A percentile compares a stretch with the other conserved stretches of the same genome.
These are phyloP conservation scores for Heimioporus sp. DNA, from an alignment of 768 basidiomycete genomes.

Conservation along the genomic window DNA sequence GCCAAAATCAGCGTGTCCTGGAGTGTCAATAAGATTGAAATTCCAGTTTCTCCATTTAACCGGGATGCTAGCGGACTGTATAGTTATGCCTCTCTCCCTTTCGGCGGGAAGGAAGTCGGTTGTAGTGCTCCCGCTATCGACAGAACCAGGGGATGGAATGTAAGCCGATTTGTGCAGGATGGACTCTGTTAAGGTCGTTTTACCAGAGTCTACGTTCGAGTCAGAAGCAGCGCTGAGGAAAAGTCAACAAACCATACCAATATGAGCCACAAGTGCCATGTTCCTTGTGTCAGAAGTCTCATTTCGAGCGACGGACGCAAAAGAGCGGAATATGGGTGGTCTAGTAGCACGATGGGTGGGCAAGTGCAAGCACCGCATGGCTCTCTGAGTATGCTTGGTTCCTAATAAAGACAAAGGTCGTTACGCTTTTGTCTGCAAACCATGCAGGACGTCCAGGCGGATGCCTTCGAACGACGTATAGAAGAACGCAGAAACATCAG, in stretches of 20 bases:
- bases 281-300: conserved; percentile 56
- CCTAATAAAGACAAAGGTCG: conserved; percentile 15
- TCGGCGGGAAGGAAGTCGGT: conserved; percentile 91
- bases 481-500: conserved; percentile 36
- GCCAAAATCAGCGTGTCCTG: conserved; percentile 93
- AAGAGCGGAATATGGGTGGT: conserved; percentile 12
- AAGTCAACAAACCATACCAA: conserved; percentile 48
- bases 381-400: neutral
- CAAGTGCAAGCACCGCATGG: conserved; percentile 20
- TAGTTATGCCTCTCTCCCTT: conserved; percentile 87
- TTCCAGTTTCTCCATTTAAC: conserved; percentile 83
- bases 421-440: neutral
- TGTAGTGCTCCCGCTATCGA: conserved; percentile 87
- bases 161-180: conserved; percentile 76
- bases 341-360: neutral
- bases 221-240: neutral
- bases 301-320: conserved; percentile 23
- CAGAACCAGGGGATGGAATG: conserved; percentile 71
- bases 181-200: conserved; percentile 87
- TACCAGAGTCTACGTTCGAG: conserved; percentile 67
- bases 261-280: conserved; percentile 87
- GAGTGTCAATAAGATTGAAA: conserved; percentile 88
- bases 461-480: conserved; percentile 43
- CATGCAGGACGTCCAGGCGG: conserved; percentile 32
- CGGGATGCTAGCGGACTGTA: conserved; percentile 90